Evolutionary conservation across 1,139 yeast species (phyloP), one percentile per base, ranked within the genome.

Genomic region (Zygoascus sp.): DNA sequence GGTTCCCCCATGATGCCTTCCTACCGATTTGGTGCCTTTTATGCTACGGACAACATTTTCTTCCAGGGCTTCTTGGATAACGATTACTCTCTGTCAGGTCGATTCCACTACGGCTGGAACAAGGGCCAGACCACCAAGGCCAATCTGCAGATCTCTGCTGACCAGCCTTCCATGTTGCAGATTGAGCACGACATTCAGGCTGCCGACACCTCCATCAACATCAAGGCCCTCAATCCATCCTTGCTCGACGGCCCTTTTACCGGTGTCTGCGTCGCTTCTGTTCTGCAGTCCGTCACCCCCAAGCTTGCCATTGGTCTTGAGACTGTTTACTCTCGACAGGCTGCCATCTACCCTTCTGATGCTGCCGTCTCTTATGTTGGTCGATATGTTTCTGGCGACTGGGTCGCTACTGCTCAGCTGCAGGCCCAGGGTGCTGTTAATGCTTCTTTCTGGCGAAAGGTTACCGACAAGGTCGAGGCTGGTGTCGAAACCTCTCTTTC

Each of bases 101-200:
- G 97, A 70, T 70, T 86, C 60, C 90, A 89, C 75, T 87, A 87
- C 69, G 90, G 94, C 52, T 90, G 97, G 97, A 80, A 81, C 66
- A 79, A 81, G 65, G 75, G 75, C 64, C 79, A 82, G 66, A 76
- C 86, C 61, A 79, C 96, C 54, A 90, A 90, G 73, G 79, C 87
- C 55, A 88, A 95, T 60, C 74, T 89, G 64, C 97, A 92, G 74
- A 76, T 89, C 59, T 90, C 95, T 58, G 74, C 82, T 54, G 87
- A 85, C 53, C 97, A 90, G 73, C 96, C 95, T 54, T 75, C 95
- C 48, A 88, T 92, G 96, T 77, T 88, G 54, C 98, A 92, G 74
- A 74, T 92, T 60, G 99, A 94, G 75, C 97, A 92, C 67, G 99
- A 92, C 69, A 83, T 80, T 72, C 92, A 83, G 69, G 97, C 94